These are phyloP conservation scores for Penicillium sp. DNA, from an alignment of 2,329 filamentous ascomycete genomes.

Conservation along the genomic window DNA sequence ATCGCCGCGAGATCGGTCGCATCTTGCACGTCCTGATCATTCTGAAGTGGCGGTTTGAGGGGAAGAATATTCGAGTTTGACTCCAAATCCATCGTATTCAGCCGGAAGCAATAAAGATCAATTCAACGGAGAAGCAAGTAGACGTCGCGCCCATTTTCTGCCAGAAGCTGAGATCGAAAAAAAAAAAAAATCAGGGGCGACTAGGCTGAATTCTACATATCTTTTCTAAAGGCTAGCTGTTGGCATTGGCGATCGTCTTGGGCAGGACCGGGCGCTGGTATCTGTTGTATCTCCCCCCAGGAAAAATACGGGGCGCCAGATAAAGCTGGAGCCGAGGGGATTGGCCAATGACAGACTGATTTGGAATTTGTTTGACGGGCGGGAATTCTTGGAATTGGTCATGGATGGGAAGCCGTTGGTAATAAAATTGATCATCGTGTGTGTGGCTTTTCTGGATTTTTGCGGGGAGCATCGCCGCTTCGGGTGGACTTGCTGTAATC, in stretches of 20 bases:
- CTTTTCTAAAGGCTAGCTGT: not conserved
- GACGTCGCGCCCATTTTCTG: conserved; percentile 29
- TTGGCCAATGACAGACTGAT: conserved; percentile 15
- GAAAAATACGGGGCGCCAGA: conserved; percentile 18
- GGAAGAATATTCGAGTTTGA: conserved; percentile 24
- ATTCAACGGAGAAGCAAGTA: conserved; percentile 17
- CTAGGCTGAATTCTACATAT: conserved; percentile 18
- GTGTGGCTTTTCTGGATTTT: conserved; percentile 16
- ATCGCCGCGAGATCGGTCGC: conserved; percentile 42
- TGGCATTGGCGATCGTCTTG: conserved; percentile 5
- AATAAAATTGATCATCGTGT: conserved; percentile 18
- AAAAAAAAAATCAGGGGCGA: conserved; percentile 1
- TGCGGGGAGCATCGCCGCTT: conserved; percentile 19
- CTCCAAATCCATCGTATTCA: conserved; percentile 33
- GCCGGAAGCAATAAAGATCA: conserved; percentile 22
- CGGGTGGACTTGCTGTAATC: conserved; percentile 33
- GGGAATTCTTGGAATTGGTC: conserved; percentile 18
- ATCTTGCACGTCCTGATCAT: conserved; percentile 41
- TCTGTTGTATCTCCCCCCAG: conserved; percentile 8
- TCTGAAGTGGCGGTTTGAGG: conserved; percentile 29
- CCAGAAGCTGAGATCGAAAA: not conserved
- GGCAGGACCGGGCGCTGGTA: not conserved
- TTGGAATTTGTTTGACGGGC: conserved; percentile 3
- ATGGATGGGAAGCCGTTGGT: conserved; percentile 15
- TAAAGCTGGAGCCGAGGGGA: conserved; percentile 19